These are phyloP conservation scores for Colletotrichum zoysiae DNA, from an alignment of 2,329 filamentous ascomycete genomes.

Conservation along the genomic window DNA sequence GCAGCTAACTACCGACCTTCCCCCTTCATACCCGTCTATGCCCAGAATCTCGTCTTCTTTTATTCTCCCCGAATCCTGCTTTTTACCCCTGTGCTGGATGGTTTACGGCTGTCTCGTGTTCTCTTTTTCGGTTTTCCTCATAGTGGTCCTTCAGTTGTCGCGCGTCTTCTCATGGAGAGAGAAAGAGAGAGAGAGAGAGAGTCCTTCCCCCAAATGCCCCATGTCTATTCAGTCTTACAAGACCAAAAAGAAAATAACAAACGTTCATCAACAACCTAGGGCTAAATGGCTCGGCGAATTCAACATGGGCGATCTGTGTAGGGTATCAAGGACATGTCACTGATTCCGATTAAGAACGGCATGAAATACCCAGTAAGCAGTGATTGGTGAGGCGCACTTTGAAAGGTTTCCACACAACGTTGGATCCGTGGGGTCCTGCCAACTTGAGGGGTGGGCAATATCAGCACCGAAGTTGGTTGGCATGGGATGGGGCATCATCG, in stretches of 20 bases:
- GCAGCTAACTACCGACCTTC: conserved; percentile 39
- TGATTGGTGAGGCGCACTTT: not conserved
- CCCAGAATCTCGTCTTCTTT: conserved; percentile 37
- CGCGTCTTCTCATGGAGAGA: conserved; percentile 38
- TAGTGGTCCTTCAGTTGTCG: conserved; percentile 40
- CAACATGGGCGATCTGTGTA: not conserved
- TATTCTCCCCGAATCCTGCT: conserved; percentile 36
- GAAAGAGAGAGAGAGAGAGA: conserved; percentile 42
- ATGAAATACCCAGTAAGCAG: not conserved
- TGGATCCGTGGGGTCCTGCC: not conserved
- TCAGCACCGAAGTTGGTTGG: not conserved
- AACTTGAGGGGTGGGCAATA: not conserved
- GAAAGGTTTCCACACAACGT: not conserved
- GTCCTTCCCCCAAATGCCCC: conserved; percentile 40
- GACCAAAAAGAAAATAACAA: conserved; percentile 43
- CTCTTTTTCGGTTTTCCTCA: conserved; percentile 42
- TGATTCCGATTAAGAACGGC: too few species aligned
- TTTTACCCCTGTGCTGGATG: conserved; percentile 41
- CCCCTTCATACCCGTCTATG: conserved; percentile 31
- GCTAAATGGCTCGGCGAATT: not conserved
- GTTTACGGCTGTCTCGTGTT: conserved; percentile 43
- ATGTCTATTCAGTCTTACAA: conserved; percentile 42
- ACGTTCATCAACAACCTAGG: conserved; percentile 39
- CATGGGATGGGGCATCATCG: not conserved
- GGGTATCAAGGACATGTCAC: not conserved